Base-by-base conservation (phyloP, 2,329 filamentous ascomycete species). In the Lizonia empirigonia region DNA sequence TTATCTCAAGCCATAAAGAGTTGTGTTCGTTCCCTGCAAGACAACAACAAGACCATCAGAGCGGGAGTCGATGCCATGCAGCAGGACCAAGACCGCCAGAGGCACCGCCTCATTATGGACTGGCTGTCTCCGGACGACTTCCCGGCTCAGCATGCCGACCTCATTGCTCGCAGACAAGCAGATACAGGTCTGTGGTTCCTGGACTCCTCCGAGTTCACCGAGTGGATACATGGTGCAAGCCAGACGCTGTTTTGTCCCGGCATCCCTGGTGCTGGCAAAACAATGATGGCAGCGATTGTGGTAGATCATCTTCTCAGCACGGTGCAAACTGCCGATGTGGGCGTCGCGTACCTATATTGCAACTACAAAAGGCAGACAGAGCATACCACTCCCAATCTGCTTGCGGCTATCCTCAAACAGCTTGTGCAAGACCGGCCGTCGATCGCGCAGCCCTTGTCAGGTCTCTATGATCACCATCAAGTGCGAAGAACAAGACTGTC, bases 331-430 rank as follows among this genome's bases (percentile, higher is more conserved):
- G 9, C 45, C 18, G 4, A 13, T 3, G 3, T 24, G n/a, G n/a
- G n/a, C 2, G 53, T 76, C 13, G 65, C 64, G 2, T 76, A 69
- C 24, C 7, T 72, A 1, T 76, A 68, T 35, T 74, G 63, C 45
- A 68, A 73, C 27, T 73, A 69, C 38, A 59, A 60, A 7, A 50
- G 38, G 0, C 58, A 64, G 2, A 59, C 59, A 2, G 58, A 62
- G 1, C 72, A 74, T 29, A 62, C 15, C 6, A n/a, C 51, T 0
- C 22, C 50, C 0, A 44, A 60, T 7, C 39, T 75, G 1, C 44
- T 75, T 0, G 40, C 59, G 1, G 68, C 60, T 36, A 44, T 77
- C 1, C 18, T 73, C 1, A 71, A 70, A 33, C 74, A 76, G 40
- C 63, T 76, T 56, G 68, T 50, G 23, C 48, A 19, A 27, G 36